Base-by-base conservation (phyloP, 169 alveolate genomes). In the Babesia bigemina region DNA sequence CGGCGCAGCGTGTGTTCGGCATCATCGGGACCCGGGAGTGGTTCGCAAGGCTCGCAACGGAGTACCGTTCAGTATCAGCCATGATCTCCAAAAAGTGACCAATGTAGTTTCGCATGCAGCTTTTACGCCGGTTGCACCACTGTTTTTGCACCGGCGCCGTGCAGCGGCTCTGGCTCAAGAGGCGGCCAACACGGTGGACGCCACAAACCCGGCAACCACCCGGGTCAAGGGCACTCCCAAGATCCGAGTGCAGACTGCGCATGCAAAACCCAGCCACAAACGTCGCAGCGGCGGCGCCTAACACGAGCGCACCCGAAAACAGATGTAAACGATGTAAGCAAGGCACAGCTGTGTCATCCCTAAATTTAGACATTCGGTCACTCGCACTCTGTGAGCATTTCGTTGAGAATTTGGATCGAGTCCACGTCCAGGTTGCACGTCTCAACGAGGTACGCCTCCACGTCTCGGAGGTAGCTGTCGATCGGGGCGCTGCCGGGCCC, bases 301-400 rank as follows among this genome's bases (percentile, higher is more conserved):
- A 33, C 39, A 45, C 8, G 50, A 4, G 17, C 19, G 14, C n/a
- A 10, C 17, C n/a, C 50, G 50, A 45, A 16, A 10, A 10, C n/a
- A 45, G 17, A 16, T 11, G 50, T 45, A 45, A 45, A 45, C 50
- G 19, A 16, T 11, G 50, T 11, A 13, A 45, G 19, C 50, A 13
- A 45, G 8, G 50, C 50, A 2, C 47, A 6, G 47, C 47, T 45
- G 17, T 45, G 50, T 33, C 39, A 33, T 33, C 6, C 39, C 39
- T 33, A 33, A 33, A 33, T 33, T 33, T 33, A 33, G 6, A 45
- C 8, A 45, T 13, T 45, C 21, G 63, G 12, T 50, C 45, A 50
- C 21, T 67, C 76, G 39, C 76, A 36, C 7, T 67, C 76, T 16
- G 76, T 67, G 22, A 67, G 44, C 24, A 67, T 52, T 49, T 67